A percentile compares a stretch with the other conserved stretches of the same genome.
Evolutionary conservation across 805 yeast genomes (phyloP).

Genomic region (Yarrowia sp.): DNA sequence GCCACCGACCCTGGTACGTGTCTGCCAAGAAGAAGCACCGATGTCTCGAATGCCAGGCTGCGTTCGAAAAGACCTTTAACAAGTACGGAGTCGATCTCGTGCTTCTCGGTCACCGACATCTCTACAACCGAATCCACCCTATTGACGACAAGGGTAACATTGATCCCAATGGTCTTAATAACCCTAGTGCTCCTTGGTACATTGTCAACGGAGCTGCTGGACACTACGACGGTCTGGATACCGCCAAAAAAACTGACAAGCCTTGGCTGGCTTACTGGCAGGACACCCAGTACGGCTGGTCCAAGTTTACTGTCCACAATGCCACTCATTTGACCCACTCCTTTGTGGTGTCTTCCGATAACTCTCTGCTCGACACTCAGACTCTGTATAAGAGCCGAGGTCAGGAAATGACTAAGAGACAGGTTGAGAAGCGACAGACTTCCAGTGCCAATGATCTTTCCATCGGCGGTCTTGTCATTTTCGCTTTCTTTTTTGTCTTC

Average conservation of each 20-base stretch:
- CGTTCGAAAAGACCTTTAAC: constrained; percentile 44
- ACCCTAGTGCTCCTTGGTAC: constrained; percentile 49
- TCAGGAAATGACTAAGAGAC: neutral
- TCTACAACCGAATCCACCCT: constrained; percentile 45
- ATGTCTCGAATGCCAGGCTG: constrained; percentile 43
- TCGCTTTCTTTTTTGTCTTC: constrained; percentile 10
- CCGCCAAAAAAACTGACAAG: constrained; percentile 38
- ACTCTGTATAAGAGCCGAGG: constrained; percentile 45
- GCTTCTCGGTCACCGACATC: constrained; percentile 45
- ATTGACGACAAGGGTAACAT: constrained; percentile 42
- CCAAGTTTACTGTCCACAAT: constrained; percentile 47
- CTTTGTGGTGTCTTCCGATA: constrained; percentile 45
- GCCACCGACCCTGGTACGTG: constrained; percentile 50
- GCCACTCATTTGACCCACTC: constrained; percentile 49
- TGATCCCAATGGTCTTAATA: constrained; percentile 47
- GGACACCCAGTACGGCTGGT: constrained; percentile 46
- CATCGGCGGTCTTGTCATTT: neutral
- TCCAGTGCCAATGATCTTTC: constrained; percentile 7
- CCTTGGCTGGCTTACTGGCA: constrained; percentile 39
- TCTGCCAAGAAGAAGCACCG: constrained; percentile 42
- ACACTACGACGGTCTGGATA: constrained; percentile 47
- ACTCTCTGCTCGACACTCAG: constrained; percentile 45
- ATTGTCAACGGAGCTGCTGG: constrained; percentile 49
- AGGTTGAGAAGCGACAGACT: constrained; percentile 8
- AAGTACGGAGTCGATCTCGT: constrained; percentile 45